These are phyloP conservation scores for Hypoxylon sp. DNA, from an alignment of 2,329 filamentous ascomycete genomes.

Conservation along the genomic window DNA sequence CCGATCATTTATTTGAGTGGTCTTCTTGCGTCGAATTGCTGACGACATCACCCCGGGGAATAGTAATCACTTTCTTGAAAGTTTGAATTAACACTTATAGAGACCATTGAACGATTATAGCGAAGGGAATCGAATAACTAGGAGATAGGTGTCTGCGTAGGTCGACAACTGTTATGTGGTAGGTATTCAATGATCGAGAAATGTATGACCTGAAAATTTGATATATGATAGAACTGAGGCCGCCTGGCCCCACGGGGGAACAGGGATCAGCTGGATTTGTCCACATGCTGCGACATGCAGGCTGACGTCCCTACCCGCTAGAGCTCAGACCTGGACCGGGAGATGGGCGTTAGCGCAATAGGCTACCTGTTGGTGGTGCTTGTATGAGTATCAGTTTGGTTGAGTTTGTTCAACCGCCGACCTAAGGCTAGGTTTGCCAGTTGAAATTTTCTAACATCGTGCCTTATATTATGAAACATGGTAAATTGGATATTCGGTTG, in stretches of 20 bases:
- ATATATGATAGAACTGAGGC: slow-evolving; percentile 24
- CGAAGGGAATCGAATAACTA: background rate
- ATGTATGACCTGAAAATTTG: background rate
- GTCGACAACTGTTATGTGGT: background rate
- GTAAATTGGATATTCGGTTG: background rate
- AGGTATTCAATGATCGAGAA: background rate
- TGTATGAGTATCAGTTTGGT: slow-evolving; percentile 3
- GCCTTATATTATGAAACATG: slow-evolving; percentile 16
- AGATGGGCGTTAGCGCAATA: slow-evolving; percentile 14
- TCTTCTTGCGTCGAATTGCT: background rate
- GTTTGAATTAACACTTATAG: background rate
- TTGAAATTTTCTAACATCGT: background rate
- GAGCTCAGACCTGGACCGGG: background rate
- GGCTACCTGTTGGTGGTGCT: background rate
- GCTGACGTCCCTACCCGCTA: slow-evolving; percentile 23
- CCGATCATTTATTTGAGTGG: slow-evolving; percentile 12
- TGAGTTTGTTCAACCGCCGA: slow-evolving; percentile 1
- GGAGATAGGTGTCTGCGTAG: background rate
- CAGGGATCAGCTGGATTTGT: slow-evolving; percentile 11
- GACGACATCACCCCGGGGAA: background rate
- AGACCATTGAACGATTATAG: background rate
- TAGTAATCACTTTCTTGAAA: background rate
- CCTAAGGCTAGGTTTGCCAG: background rate
- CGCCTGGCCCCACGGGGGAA: slow-evolving; percentile 34
- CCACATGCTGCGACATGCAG: slow-evolving; percentile 28